Conservation (phyloP, 345 rosid species). For the Cardamine chenopodiifolia region DNA sequence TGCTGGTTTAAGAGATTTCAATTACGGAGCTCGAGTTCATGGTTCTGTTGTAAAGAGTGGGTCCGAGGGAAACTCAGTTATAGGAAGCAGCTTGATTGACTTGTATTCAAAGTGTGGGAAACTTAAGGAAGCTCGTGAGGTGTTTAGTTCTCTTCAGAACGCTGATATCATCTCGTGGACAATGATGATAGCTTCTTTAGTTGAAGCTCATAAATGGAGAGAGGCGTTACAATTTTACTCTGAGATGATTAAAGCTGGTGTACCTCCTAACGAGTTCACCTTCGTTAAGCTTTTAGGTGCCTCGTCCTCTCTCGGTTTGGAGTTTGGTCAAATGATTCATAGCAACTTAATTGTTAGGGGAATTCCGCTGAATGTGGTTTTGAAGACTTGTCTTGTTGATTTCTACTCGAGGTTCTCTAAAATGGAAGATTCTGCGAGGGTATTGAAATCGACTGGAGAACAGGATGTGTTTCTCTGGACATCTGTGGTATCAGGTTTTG, state of each 20-base stretch:
- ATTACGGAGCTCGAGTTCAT: constrained; percentile 54
- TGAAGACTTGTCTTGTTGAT: constrained; percentile 68
- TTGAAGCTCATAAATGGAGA: constrained; percentile 52
- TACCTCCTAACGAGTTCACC: constrained; percentile 62
- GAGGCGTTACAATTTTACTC: constrained; percentile 54
- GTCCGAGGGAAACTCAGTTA: constrained; percentile 47
- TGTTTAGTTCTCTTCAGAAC: constrained; percentile 49
- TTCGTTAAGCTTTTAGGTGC: constrained; percentile 62
- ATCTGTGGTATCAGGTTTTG: constrained; percentile 58
- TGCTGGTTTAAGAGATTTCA: constrained; percentile 50
- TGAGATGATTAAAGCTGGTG: constrained; percentile 55
- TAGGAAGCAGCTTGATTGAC: constrained; percentile 56
- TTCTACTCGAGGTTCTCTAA: constrained; percentile 53
- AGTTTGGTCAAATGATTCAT: constrained; percentile 58
- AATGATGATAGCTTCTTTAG: constrained; percentile 58
- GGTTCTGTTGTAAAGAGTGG: constrained; percentile 56
- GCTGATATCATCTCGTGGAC: constrained; percentile 71
- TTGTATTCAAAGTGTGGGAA: constrained; percentile 59
- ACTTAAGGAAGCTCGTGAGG: constrained; percentile 47
- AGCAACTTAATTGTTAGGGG: constrained; percentile 54
- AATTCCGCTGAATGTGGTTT: constrained; percentile 53
- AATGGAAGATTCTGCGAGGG: constrained; percentile 58
- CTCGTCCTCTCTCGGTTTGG: constrained; percentile 49
- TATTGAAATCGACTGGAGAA: constrained; percentile 48
- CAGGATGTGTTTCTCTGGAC: constrained; percentile 61